phyloP scores from a whole-genome alignment of 257 asterid species.

The Przewalskia tangutica region DNA sequence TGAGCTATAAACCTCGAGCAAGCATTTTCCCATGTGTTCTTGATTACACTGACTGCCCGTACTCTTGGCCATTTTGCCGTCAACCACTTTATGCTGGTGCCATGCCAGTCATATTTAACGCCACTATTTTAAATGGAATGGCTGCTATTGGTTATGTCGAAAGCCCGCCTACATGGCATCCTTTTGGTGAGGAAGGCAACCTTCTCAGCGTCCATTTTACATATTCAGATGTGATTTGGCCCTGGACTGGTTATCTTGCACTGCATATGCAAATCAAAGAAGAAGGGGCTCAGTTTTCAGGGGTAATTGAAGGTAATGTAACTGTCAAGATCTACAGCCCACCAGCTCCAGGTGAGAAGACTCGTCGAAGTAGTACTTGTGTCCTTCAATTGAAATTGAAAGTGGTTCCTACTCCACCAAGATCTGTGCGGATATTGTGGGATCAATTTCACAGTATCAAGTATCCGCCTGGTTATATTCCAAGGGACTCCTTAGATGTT shows the following conservation, averaged over 20 bases:
- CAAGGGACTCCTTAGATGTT: conserved; percentile 96
- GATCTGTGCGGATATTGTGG: conserved; percentile 80
- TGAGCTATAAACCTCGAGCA: conserved; percentile 88
- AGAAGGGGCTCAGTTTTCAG: conserved; percentile 81
- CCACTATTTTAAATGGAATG: conserved; percentile 95
- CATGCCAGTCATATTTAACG: conserved; percentile 90
- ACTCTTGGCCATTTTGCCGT: conserved; percentile 98
- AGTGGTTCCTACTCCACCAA: conserved; percentile 85
- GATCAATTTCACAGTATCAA: conserved; percentile 96
- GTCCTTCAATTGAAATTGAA: conserved; percentile 63
- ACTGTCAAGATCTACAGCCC: conserved; percentile 74
- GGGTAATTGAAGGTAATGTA: conserved; percentile 85
- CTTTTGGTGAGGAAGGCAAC: conserved; percentile 74
- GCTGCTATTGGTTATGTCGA: conserved; percentile 78
- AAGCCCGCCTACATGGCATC: conserved; percentile 86
- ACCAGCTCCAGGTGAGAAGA: conserved; percentile 55
- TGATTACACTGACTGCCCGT: conserved; percentile 88
- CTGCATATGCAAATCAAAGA: conserved; percentile 96
- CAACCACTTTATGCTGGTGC: conserved; percentile 97
- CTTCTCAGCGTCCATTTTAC: conserved; percentile 82
- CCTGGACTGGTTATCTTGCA: conserved; percentile 97
- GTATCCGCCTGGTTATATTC: conserved; percentile 97
- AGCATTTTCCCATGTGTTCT: conserved; percentile 94
- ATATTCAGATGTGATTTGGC: conserved; percentile 91
- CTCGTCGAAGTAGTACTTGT: conserved; percentile 58